phyloP scores from a whole-genome alignment of 2,329 filamentous ascomycete genomes.

The Simplicillium aogashimaense region DNA sequence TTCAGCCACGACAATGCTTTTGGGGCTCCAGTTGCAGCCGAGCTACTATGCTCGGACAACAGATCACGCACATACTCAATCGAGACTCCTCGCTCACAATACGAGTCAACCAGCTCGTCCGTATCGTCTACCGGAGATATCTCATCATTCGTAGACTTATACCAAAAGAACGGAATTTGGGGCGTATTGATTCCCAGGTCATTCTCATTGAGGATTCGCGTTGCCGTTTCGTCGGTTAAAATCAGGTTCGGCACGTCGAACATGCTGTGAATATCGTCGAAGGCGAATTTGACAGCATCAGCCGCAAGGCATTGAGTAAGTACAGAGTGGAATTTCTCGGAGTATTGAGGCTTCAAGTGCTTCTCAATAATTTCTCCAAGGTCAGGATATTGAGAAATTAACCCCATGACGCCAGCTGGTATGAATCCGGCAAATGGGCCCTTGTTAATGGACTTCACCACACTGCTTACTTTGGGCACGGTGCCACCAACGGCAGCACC shows the following conservation, averaged over 20 bases:
- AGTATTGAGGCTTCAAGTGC: neutral
- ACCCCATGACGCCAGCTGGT: constrained; percentile 1
- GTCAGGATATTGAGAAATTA: constrained; percentile 3
- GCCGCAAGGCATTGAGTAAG: constrained; percentile 11
- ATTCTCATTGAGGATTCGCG: neutral
- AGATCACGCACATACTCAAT: constrained; percentile 4
- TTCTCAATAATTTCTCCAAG: neutral
- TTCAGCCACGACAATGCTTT: constrained; percentile 3
- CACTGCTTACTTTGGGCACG: neutral
- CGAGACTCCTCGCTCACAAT: constrained; percentile 1
- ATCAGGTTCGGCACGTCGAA: constrained; percentile 1
- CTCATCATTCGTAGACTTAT: constrained; percentile 3
- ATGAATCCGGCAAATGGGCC: constrained; percentile 1
- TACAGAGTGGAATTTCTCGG: constrained; percentile 15
- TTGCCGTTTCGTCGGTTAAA: neutral
- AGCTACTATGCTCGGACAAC: constrained; percentile 1
- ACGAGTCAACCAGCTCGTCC: constrained; percentile 1
- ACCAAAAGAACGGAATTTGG: constrained; percentile 3
- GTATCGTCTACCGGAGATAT: constrained; percentile 1
- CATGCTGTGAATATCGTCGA: constrained; percentile 2
- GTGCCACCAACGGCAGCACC: constrained; percentile 3
- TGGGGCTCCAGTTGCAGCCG: constrained; percentile 1
- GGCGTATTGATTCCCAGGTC: constrained; percentile 2
- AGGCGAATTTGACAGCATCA: neutral
- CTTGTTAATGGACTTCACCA: constrained; percentile 1